Evolutionary conservation across 2,329 filamentous ascomycete genomes (phyloP).

Genomic region (Cytospora leucostoma): DNA sequence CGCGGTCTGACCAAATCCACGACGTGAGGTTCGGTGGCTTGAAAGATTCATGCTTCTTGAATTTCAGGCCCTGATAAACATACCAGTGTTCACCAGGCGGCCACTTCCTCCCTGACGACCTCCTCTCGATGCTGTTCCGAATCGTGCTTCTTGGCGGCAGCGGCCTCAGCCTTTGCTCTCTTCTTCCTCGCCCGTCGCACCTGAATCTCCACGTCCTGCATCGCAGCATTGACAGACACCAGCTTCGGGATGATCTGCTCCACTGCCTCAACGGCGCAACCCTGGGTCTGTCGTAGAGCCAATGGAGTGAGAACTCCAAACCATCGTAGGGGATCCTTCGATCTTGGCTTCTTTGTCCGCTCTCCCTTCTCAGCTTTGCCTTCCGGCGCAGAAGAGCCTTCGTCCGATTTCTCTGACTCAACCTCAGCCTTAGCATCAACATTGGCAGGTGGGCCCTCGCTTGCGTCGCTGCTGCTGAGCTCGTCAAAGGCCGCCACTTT

Average conservation of each 20-base stretch:
- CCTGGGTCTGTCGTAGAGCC: constrained; percentile 60
- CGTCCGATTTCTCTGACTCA: constrained; percentile 21
- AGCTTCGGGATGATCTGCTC: constrained; percentile 60
- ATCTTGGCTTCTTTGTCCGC: constrained; percentile 25
- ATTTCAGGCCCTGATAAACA: too few relatives aligned
- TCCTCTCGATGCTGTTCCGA: constrained; percentile 5
- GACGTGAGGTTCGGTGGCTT: background rate
- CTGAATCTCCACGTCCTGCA: constrained; percentile 68
- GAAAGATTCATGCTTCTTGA: too few relatives aligned
- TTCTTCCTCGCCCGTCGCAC: constrained; percentile 63
- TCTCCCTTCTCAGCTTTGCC: constrained; percentile 24
- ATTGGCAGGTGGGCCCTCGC: background rate
- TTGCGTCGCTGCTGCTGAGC: constrained; percentile 2
- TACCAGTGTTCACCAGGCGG: constrained; percentile 15
- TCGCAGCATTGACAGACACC: constrained; percentile 57
- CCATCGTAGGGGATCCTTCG: constrained; percentile 59
- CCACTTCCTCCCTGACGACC: constrained; percentile 3
- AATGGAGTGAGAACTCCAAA: constrained; percentile 57
- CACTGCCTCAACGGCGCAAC: constrained; percentile 56
- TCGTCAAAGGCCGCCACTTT: constrained; percentile 24
- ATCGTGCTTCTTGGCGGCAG: constrained; percentile 35
- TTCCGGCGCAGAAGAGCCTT: constrained; percentile 11
- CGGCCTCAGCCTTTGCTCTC: constrained; percentile 49
- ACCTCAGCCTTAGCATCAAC: background rate
- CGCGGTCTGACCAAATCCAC: background rate